Percentiles rank a stretch among this genome's conserved stretches.
Conservation (phyloP, 2,329 filamentous ascomycete species). For the Aspergillus pseudoglaucus region DNA sequence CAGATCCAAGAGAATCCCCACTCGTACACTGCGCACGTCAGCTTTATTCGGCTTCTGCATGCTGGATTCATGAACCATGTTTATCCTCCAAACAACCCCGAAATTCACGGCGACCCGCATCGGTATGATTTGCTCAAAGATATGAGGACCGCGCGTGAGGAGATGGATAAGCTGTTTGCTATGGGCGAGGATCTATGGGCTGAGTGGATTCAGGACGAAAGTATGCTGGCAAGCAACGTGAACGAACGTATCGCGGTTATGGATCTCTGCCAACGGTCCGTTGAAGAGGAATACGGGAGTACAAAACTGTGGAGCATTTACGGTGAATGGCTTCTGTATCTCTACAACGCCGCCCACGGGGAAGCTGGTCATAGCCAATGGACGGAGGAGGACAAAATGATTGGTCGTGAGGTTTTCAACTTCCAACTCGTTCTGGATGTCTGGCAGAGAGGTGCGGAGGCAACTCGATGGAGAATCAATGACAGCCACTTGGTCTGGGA, state of each 20-base stretch:
- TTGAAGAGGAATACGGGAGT: constrained; percentile 56
- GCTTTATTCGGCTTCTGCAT: constrained; percentile 43
- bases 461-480: constrained; percentile 55
- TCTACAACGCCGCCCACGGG: constrained; percentile 48
- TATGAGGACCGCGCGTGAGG: constrained; percentile 45
- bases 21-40: constrained; percentile 41
- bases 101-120: constrained; percentile 39
- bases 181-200: constrained; percentile 58
- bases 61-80: constrained; percentile 43
- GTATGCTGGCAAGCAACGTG: constrained; percentile 48
- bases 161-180: constrained; percentile 57
- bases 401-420: constrained; percentile 55
- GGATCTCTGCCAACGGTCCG: constrained; percentile 54
- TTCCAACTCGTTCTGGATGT: constrained; percentile 50
- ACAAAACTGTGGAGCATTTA: constrained; percentile 57
- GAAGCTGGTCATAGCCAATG: constrained; percentile 30
- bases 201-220: constrained; percentile 59
- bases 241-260: constrained; percentile 55
- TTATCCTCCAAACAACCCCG: constrained; percentile 39
- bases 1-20: constrained; percentile 42
- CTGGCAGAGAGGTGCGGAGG: constrained; percentile 50
- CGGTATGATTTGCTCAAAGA: constrained; percentile 43
- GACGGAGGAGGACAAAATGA: constrained; percentile 52
- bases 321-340: constrained; percentile 53
- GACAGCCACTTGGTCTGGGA: constrained; percentile 58